phyloP scores from a whole-genome alignment of 192 early-diverging fungal species.

The Fimicolochytrium jonesii region DNA sequence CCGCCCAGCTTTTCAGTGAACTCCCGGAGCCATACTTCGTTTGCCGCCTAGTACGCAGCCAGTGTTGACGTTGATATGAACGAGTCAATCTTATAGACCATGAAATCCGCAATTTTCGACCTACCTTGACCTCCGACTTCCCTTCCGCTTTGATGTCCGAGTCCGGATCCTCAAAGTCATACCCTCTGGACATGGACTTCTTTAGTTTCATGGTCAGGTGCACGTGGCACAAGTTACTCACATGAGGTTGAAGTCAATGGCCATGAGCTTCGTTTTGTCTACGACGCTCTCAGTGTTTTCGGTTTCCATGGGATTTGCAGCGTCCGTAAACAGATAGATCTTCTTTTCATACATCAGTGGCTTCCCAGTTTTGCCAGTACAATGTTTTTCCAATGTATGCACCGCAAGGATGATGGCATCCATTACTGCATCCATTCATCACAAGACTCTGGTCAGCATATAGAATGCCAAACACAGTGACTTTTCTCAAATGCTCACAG shows the following conservation, averaged over 20 bases:
- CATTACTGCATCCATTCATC: slow-evolving; percentile 59
- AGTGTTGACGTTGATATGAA: too few relatives aligned
- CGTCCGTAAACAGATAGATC: slow-evolving; percentile 65
- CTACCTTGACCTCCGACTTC: not conserved
- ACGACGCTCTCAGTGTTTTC: slow-evolving; percentile 37
- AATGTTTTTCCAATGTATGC: slow-evolving; percentile 49
- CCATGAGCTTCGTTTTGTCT: slow-evolving; percentile 22
- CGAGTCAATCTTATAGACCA: too few relatives aligned
- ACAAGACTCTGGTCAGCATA: too few relatives aligned
- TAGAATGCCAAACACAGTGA: too few relatives aligned
- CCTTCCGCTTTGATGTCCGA: slow-evolving; percentile 11
- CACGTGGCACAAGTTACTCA: slow-evolving; percentile 34
- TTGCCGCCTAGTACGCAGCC: slow-evolving; percentile 23
- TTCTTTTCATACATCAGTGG: slow-evolving; percentile 64
- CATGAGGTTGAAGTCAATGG: slow-evolving; percentile 42
- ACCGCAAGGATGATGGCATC: slow-evolving; percentile 61
- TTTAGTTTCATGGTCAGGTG: not conserved
- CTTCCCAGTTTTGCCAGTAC: slow-evolving; percentile 17
- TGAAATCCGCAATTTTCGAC: too few relatives aligned
- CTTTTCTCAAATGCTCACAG: too few relatives aligned
- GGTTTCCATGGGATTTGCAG: slow-evolving; percentile 41
- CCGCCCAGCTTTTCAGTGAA: slow-evolving; percentile 30
- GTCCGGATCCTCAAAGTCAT: slow-evolving; percentile 37
- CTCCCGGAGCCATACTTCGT: slow-evolving; percentile 50
- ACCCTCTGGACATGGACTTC: slow-evolving; percentile 10